Evolutionary conservation across 805 yeast genomes (phyloP).

Genomic region (Barnettozyma californica): DNA sequence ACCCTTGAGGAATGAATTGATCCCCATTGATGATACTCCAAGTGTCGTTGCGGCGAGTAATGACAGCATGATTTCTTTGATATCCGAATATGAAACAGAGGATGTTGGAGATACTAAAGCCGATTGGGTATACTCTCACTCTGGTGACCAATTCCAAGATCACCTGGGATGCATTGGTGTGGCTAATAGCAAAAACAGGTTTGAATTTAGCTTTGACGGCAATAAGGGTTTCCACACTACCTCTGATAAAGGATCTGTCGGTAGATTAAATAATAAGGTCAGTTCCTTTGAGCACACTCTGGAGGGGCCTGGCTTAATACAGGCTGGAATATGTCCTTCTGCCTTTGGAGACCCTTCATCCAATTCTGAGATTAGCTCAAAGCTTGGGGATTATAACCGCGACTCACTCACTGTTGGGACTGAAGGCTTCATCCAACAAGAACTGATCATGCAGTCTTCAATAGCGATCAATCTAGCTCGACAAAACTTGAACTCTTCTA

Average conservation of each 20-base stretch:
- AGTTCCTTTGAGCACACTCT: background rate
- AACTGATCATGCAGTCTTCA: no score
- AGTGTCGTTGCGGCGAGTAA: background rate
- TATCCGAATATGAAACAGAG: background rate
- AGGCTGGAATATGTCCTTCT: background rate
- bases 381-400: background rate
- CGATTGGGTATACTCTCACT: background rate
- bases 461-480: background rate
- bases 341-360: background rate
- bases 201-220: background rate
- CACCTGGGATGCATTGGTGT: background rate
- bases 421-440: background rate
- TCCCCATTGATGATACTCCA: background rate
- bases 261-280: background rate
- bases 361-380: background rate
- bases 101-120: background rate
- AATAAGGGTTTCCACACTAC: background rate
- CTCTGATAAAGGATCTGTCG: background rate
- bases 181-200: background rate
- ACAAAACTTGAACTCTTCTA: background rate
- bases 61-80: background rate
- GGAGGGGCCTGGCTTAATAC: background rate
- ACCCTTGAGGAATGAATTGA: background rate
- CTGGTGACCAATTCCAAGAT: background rate
- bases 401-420: background rate